Percentiles rank a stretch among this genome's conserved stretches.
Conservation (phyloP, 2,329 filamentous ascomycete species). For the Aureobasidium sp. region DNA sequence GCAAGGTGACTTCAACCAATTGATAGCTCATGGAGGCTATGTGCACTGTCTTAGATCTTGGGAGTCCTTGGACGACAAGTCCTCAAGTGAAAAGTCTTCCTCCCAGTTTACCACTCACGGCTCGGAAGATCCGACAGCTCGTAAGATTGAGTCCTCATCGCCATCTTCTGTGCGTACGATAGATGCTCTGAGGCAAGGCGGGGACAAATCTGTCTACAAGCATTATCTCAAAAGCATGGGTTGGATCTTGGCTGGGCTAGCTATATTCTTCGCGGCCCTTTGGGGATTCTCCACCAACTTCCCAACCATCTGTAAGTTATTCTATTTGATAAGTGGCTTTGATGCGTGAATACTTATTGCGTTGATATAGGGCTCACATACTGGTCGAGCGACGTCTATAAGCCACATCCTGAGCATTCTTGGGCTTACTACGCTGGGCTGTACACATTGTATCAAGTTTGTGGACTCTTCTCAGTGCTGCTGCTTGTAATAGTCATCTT, state of each 20-base stretch:
- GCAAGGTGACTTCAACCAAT: conserved; percentile 13
- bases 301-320: background rate
- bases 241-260: background rate
- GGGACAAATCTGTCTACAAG: conserved; percentile 15
- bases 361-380: background rate
- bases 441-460: background rate
- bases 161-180: too few relatives aligned
- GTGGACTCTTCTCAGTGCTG: background rate
- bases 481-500: background rate
- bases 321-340: too few relatives aligned
- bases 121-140: too few relatives aligned
- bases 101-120: too few relatives aligned
- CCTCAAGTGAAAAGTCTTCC: background rate
- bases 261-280: background rate
- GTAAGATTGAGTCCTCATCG: too few relatives aligned
- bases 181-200: conserved; percentile 12
- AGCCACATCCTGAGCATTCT: background rate
- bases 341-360: background rate
- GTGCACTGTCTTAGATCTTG: background rate
- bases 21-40: background rate
- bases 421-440: background rate
- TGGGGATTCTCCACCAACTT: background rate
- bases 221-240: background rate
- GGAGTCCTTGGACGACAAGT: background rate
- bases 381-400: background rate